phyloP scores from a whole-genome alignment of 495 filamentous ascomycete species.

The Apiosordaria backusii region DNA sequence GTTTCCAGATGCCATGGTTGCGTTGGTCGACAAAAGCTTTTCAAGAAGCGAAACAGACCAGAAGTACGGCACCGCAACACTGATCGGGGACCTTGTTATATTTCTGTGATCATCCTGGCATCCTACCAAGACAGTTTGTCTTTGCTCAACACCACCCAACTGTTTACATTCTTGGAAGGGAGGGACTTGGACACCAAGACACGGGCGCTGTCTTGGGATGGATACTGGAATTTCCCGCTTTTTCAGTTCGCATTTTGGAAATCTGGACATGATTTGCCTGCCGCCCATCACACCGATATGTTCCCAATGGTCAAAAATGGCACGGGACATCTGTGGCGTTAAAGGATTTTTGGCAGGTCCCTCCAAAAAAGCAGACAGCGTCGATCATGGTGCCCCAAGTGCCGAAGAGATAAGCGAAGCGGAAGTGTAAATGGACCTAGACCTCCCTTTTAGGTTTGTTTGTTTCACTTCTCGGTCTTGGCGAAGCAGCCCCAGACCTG shows the following conservation, averaged over 20 bases:
- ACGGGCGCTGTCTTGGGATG: background rate
- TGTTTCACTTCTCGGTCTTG: background rate
- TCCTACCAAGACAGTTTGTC: background rate
- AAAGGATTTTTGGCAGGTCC: background rate
- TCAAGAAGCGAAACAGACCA: background rate
- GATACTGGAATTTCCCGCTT: background rate
- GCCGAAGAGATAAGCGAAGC: background rate
- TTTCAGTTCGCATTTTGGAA: background rate
- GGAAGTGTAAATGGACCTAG: background rate
- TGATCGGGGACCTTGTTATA: background rate
- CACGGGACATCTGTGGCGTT: background rate
- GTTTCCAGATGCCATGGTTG: slow-evolving; percentile 18
- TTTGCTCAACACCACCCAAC: background rate
- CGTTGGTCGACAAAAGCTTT: background rate
- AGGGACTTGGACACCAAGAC: background rate
- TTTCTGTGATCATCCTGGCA: background rate
- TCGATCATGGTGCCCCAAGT: background rate
- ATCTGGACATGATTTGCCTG: background rate
- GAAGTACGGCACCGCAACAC: background rate
- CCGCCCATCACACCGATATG: background rate
- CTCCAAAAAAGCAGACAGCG: background rate
- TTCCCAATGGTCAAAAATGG: background rate
- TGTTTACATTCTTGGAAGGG: background rate
- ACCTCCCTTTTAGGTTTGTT: background rate
- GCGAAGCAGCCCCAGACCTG: background rate